Evolutionary conservation across 345 rosid genomes (phyloP), one percentile per base, ranked within the genome.

Genomic region (Euphorbia lathyris): DNA sequence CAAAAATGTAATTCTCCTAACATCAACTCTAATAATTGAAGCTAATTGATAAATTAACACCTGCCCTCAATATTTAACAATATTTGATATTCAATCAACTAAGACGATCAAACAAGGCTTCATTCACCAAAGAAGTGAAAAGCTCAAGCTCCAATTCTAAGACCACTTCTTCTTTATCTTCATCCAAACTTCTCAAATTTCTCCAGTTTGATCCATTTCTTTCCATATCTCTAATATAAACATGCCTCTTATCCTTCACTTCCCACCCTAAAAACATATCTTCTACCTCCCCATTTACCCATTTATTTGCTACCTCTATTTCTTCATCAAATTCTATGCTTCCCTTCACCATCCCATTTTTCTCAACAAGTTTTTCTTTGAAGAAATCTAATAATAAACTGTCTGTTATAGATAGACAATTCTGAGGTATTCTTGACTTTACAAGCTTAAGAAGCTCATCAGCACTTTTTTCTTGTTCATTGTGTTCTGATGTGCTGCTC

Each of bases 261-360:
- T 90, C 87, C 96, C 95, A 90, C 22, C 90, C 88, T 65, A 76
- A 12, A 67, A 83, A 61, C 76, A 74, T 7, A 38, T 86, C 87
- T 47, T 77, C 62, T 8, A 83, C 71, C 40, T 67, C 48, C 36
- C 86, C 90, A 52, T 71, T 74, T 9, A 90, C 32, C 98, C 98
- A 90, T 17, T 85, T 89, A 67, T 75, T 75, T 9, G 79, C 91
- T 68, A 22, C 72, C 74, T 71, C 74, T 29, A 67, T 23, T 12
- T 68, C 64, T 10, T 53, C 25, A 68, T 47, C 73, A 1, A 65
- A 5, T 23, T 36, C 63, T 20, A 67, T 30, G 3, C 4, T 6
- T 14, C 34, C 67, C 20, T 34, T 20, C 1, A 20, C 4, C 25
- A 52, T 10, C 20, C 30, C 62, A 1, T 30, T 48, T 22, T 60